phyloP scores from a whole-genome alignment of 2,329 filamentous ascomycete genomes.

The Neonectria sp. region DNA sequence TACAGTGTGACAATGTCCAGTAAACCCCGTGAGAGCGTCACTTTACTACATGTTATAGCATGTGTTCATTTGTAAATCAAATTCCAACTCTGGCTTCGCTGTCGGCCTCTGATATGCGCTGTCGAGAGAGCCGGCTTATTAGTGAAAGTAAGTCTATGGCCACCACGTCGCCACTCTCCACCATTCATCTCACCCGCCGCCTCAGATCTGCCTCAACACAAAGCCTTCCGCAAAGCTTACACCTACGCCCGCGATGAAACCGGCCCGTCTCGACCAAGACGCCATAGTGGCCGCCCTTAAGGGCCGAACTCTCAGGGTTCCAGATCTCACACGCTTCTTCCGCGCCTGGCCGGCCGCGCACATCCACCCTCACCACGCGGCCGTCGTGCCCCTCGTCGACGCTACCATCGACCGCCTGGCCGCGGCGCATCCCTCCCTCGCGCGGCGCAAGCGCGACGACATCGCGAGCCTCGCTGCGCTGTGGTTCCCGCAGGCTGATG shows the following conservation, averaged over 20 bases:
- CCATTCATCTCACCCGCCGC: conserved; percentile 5
- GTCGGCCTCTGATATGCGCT: background rate
- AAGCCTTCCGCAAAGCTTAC: background rate
- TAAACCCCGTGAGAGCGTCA: background rate
- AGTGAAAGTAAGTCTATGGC: background rate
- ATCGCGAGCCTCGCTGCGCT: conserved; percentile 41
- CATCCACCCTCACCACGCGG: conserved; percentile 43
- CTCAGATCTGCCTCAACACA: background rate
- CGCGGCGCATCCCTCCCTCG: conserved; percentile 48
- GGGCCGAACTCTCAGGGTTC: conserved; percentile 48
- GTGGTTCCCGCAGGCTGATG: conserved; percentile 44
- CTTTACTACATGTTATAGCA: background rate
- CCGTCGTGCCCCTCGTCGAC: conserved; percentile 39
- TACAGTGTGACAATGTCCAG: background rate
- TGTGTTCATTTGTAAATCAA: background rate
- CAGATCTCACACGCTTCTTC: conserved; percentile 46
- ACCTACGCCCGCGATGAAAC: conserved; percentile 34
- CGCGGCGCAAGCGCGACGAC: conserved; percentile 52
- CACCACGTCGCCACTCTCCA: background rate
- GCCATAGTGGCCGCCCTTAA: conserved; percentile 42
- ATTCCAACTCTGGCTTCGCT: background rate
- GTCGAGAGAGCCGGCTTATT: background rate
- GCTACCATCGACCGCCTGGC: conserved; percentile 51
- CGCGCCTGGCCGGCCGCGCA: conserved; percentile 43
- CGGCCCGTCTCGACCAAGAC: conserved; percentile 36